A percentile compares a stretch with the other conserved stretches of the same genome.
These are phyloP conservation scores for Nicotiana attenuata DNA, from an alignment of 257 asterid genomes.

Conservation along the genomic window DNA sequence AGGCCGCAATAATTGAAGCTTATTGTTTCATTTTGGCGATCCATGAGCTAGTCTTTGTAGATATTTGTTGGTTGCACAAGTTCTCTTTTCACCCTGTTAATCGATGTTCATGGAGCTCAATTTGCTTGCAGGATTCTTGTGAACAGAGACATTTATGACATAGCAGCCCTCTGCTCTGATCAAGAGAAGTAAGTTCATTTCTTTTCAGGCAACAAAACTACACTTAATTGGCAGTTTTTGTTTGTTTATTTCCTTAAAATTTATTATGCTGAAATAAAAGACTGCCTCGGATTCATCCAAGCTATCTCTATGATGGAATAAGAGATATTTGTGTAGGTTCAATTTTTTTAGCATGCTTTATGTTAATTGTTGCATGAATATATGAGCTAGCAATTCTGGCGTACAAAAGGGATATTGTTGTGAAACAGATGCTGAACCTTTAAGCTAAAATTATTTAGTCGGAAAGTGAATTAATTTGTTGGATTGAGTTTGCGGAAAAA, in stretches of 20 bases:
- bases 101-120: not conserved
- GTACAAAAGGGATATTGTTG: not conserved
- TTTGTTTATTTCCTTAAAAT: not conserved
- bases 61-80: not conserved
- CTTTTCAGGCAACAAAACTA: not conserved
- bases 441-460: not conserved
- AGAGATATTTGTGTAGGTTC: not conserved
- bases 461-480: not conserved
- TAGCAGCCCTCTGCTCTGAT: slow-evolving; percentile 64
- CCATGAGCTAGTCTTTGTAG: not conserved
- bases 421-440: not conserved
- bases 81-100: not conserved
- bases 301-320: not conserved
- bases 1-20: not conserved
- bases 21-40: not conserved
- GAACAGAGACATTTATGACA: slow-evolving; percentile 60
- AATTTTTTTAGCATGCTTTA: not conserved
- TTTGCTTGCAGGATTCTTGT: slow-evolving; percentile 62
- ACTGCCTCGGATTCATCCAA: not conserved
- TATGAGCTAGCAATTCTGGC: not conserved
- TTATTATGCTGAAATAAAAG: not conserved
- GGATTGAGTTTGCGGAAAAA: too few relatives aligned
- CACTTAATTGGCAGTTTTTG: not conserved
- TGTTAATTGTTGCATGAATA: slow-evolving; percentile 1
- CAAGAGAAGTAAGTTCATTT: slow-evolving; percentile 43